A percentile compares a stretch with the other conserved stretches of the same genome.
These are phyloP conservation scores for Skeletonema potamos DNA, from an alignment of 108 stramenopile species.

Conservation along the genomic window DNA sequence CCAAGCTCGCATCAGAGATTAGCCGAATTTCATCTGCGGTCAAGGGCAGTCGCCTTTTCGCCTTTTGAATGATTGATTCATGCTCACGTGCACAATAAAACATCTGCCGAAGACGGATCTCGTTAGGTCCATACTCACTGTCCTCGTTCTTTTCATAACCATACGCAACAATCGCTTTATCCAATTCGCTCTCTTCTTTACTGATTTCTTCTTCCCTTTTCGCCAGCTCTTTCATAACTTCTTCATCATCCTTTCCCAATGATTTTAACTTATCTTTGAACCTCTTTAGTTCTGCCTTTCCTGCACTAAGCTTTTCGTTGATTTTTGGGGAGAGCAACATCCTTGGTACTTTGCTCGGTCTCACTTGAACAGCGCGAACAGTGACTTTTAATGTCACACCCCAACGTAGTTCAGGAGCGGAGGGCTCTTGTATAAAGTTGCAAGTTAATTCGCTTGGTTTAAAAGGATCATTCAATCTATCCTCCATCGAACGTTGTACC, in stretches of 20 bases:
- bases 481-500: slow-evolving; percentile 27
- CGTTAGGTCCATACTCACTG: slow-evolving; percentile 13
- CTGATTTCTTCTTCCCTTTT: slow-evolving; percentile 18
- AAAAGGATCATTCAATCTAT: slow-evolving; percentile 35
- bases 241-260: slow-evolving; percentile 22
- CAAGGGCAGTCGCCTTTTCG: slow-evolving; percentile 12
- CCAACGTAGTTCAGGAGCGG: slow-evolving; percentile 31
- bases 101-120: slow-evolving; percentile 43
- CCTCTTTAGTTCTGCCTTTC: neutral
- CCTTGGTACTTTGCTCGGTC: slow-evolving; percentile 17
- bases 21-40: slow-evolving; percentile 15
- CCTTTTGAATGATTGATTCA: slow-evolving; percentile 14
- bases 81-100: slow-evolving; percentile 48
- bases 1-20: slow-evolving; percentile 11
- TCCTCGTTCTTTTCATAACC: slow-evolving; percentile 20
- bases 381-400: slow-evolving; percentile 44
- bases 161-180: slow-evolving; percentile 25
- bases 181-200: slow-evolving; percentile 31
- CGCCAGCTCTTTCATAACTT: slow-evolving; percentile 23
- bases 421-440: slow-evolving; percentile 45
- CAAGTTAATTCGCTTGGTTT: slow-evolving; percentile 44
- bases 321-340: slow-evolving; percentile 3
- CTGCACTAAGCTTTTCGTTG: slow-evolving; percentile 1
- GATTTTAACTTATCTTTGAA: slow-evolving; percentile 14
- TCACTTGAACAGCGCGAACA: slow-evolving; percentile 45